phyloP scores from a whole-genome alignment of 2,329 filamentous ascomycete genomes.

The Ophiostoma montium region DNA sequence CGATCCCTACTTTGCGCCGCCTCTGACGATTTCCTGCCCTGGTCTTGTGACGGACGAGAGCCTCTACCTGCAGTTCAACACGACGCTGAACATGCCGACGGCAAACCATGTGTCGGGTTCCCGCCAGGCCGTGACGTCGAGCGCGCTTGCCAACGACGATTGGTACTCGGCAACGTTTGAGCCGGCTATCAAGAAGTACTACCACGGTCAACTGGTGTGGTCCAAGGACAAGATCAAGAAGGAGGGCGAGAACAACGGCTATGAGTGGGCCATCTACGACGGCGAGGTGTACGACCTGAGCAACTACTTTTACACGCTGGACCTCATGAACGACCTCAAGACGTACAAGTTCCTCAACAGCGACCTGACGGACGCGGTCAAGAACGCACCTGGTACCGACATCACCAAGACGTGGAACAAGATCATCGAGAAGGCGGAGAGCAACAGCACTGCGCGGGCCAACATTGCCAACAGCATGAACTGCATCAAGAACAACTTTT shows the following conservation, averaged over 20 bases:
- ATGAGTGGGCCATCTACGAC: slow-evolving; percentile 69
- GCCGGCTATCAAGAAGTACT: slow-evolving; percentile 70
- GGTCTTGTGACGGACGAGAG: slow-evolving; percentile 50
- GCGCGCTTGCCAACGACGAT: slow-evolving; percentile 43
- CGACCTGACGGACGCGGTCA: slow-evolving; percentile 52
- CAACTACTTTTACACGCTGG: slow-evolving; percentile 72
- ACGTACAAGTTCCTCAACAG: slow-evolving; percentile 59
- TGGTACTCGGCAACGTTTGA: slow-evolving; percentile 71
- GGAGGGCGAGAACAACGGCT: slow-evolving; percentile 52
- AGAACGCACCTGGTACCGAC: slow-evolving; percentile 65
- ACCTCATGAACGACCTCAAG: slow-evolving; percentile 37
- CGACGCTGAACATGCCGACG: slow-evolving; percentile 37
- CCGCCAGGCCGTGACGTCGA: slow-evolving; percentile 38
- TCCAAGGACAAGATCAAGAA: slow-evolving; percentile 41
- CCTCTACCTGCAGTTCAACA: slow-evolving; percentile 48
- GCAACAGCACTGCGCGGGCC: slow-evolving; percentile 38
- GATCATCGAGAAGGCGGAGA: slow-evolving; percentile 30
- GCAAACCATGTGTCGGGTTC: slow-evolving; percentile 61
- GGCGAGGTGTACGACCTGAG: slow-evolving; percentile 76
- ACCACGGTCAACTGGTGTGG: slow-evolving; percentile 76
- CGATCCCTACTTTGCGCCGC: slow-evolving; percentile 74
- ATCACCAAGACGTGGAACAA: slow-evolving; percentile 53
- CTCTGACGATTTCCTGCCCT: slow-evolving; percentile 59
- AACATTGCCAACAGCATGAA: slow-evolving; percentile 52
- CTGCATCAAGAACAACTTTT: slow-evolving; percentile 76